Base-by-base conservation (phyloP, 768 basidiomycete genomes). In the Lyophyllum atratum region DNA sequence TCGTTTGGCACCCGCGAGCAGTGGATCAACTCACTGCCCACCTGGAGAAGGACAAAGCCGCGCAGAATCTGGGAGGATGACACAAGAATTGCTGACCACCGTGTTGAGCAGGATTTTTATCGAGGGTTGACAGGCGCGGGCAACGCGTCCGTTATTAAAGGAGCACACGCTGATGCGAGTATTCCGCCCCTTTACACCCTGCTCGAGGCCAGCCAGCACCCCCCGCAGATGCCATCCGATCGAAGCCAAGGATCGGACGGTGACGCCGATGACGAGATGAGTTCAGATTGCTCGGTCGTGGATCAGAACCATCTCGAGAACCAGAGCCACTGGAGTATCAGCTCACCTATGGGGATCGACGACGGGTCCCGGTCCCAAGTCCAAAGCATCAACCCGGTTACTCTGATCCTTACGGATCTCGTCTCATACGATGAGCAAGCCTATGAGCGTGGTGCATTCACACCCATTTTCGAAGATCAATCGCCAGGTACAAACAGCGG, bases 121-220 rank as follows among this genome's bases (percentile, higher is more conserved):
- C 72, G 71, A 73, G 89, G 88, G 89, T 90, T 90, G 84, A 78
- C 82, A 72, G 77, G 73, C 76, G 86, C 89, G 86, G 85, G 70
- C 70, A 83, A 89, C 89, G 87, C 86, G 77, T 70, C 81, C 68
- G 86, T 84, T 77, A 90, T 89, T 89, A 90, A 91, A 89, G 89
- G 89, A 85, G 68, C 81, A 73, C 86, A 76, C 86, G 87, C 86
- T 83, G 80, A 90, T 83, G 86, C 87, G 85, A 86, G 86, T 79
- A 81, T 86, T 86, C 87, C 89, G 87, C 90, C 90, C 89, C 74
- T 78, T 70, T 71, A 68, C 62, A 68, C 70, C 62, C 59, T 74
- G 58, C 58, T 69, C 22, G 56, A 58, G 39, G 56, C 61, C 49
- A 51, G 56, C 54, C 59, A 62, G 59, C 60, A 51, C 31, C 57